Evolutionary conservation across 2,329 filamentous ascomycete genomes (phyloP).

Genomic region (Exophiala mesophila): DNA sequence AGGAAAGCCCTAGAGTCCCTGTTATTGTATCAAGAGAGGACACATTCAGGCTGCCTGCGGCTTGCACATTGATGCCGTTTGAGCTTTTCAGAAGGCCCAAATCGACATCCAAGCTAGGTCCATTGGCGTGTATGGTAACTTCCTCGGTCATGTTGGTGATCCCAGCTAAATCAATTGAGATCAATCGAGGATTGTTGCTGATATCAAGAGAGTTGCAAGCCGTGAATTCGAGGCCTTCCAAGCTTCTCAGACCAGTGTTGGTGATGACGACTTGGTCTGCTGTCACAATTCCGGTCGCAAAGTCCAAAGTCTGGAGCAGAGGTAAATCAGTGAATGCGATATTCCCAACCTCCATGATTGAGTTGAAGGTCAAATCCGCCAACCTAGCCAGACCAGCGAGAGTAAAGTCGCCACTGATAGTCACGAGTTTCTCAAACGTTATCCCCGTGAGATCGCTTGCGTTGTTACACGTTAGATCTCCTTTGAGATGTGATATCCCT

Average conservation of each 20-base stretch:
- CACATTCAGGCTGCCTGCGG: slow-evolving; percentile 66
- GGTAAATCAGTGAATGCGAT: slow-evolving; percentile 70
- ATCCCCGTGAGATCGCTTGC: slow-evolving; percentile 61
- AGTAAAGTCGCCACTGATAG: slow-evolving; percentile 63
- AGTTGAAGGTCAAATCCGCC: slow-evolving; percentile 59
- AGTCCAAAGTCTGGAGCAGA: slow-evolving; percentile 53
- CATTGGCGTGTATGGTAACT: slow-evolving; percentile 75
- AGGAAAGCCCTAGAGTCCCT: slow-evolving; percentile 76
- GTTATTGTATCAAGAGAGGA: slow-evolving; percentile 69
- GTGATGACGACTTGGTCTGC: slow-evolving; percentile 66
- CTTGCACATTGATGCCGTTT: slow-evolving; percentile 74
- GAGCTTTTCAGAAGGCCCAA: slow-evolving; percentile 75
- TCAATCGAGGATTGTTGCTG: slow-evolving; percentile 81
- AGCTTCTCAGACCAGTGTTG: slow-evolving; percentile 74
- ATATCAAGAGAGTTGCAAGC: slow-evolving; percentile 68
- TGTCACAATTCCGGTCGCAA: slow-evolving; percentile 60
- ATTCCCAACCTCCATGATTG: slow-evolving; percentile 58
- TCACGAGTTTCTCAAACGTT: slow-evolving; percentile 53
- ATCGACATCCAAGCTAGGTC: slow-evolving; percentile 61
- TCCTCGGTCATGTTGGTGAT: slow-evolving; percentile 67
- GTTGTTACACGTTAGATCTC: slow-evolving; percentile 47
- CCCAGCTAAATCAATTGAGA: slow-evolving; percentile 65
- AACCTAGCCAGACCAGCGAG: slow-evolving; percentile 66
- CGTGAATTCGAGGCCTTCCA: slow-evolving; percentile 74
- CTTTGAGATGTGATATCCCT: slow-evolving; percentile 54